These are phyloP conservation scores for Hymenotorrendiella dingleyae DNA, from an alignment of 2,329 filamentous ascomycete genomes.

Conservation along the genomic window DNA sequence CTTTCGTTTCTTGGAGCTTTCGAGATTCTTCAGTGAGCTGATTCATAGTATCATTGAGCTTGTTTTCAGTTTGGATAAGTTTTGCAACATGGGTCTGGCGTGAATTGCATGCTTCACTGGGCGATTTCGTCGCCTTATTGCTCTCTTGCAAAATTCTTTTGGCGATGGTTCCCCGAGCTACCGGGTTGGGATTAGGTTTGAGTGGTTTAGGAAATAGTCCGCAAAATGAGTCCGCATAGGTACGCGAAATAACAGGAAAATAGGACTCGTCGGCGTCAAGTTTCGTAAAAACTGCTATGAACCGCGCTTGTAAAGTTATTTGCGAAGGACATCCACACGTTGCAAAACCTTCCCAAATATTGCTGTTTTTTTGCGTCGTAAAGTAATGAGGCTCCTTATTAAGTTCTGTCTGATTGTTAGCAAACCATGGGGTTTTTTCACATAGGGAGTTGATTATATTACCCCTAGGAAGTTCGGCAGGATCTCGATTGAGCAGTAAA, in stretches of 20 bases:
- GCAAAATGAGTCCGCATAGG: conserved; percentile 7
- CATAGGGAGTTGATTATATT: not conserved
- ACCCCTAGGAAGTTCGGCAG: not conserved
- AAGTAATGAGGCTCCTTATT: not conserved
- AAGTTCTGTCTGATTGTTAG: not conserved
- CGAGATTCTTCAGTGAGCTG: too few relatives aligned
- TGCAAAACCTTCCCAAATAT: not conserved
- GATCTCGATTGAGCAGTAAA: conserved; percentile 2
- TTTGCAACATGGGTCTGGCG: too few relatives aligned
- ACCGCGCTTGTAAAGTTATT: too few relatives aligned
- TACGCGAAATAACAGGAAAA: conserved; percentile 13
- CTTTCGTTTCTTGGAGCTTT: too few relatives aligned
- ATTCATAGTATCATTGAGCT: too few relatives aligned
- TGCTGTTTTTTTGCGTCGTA: not conserved
- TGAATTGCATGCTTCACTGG: too few relatives aligned
- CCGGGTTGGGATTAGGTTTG: not conserved
- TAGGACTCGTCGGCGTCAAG: conserved; percentile 10
- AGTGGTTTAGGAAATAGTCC: conserved; percentile 7
- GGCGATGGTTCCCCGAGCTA: conserved; percentile 1
- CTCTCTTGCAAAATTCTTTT: too few relatives aligned
- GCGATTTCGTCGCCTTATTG: too few relatives aligned
- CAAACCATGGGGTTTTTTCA: not conserved
- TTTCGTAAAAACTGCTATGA: conserved; percentile 2
- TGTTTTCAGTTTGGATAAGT: too few relatives aligned
- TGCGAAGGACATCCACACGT: conserved; percentile 9